A percentile compares a stretch with the other conserved stretches of the same genome.
Conservation (phyloP, 495 filamentous ascomycete genomes). For the Stereocaulon alpinum region DNA sequence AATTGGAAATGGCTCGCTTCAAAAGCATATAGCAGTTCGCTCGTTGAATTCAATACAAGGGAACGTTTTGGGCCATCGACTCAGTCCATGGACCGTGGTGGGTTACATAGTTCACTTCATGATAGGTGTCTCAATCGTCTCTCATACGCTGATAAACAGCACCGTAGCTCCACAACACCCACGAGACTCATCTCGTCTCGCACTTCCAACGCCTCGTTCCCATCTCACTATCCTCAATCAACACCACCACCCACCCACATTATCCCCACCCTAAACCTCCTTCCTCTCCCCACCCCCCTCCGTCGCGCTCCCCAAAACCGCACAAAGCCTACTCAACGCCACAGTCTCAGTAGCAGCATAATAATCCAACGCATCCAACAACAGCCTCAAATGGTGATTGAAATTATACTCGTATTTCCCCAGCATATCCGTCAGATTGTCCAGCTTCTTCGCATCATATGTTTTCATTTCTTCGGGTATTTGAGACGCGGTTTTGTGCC, state of each 20-base stretch:
- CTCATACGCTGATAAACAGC: background rate
- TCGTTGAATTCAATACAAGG: no score
- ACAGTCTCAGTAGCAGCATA: slow-evolving; percentile 97
- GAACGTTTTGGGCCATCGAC: background rate
- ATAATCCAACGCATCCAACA: slow-evolving; percentile 89
- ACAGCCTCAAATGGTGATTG: slow-evolving; percentile 75
- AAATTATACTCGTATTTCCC: slow-evolving; percentile 88
- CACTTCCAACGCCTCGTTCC: background rate
- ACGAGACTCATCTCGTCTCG: background rate
- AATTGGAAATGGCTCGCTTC: background rate
- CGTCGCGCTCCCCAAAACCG: slow-evolving; percentile 61
- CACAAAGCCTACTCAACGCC: slow-evolving; percentile 77
- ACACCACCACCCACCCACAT: background rate
- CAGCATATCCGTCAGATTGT: slow-evolving; percentile 62
- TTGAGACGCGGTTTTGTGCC: slow-evolving; percentile 23
- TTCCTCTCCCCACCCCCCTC: slow-evolving; percentile 44
- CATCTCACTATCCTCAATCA: background rate
- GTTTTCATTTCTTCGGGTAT: slow-evolving; percentile 26
- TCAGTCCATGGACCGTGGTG: background rate
- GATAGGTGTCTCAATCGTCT: background rate
- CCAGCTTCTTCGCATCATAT: slow-evolving; percentile 17
- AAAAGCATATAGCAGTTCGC: no score
- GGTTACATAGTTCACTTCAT: background rate
- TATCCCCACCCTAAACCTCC: background rate
- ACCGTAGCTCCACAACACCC: background rate